A percentile compares a stretch with the other conserved stretches of the same genome.
phyloP scores from a whole-genome alignment of 352 stramenopile genomes.

The Phytophthora melonis region DNA sequence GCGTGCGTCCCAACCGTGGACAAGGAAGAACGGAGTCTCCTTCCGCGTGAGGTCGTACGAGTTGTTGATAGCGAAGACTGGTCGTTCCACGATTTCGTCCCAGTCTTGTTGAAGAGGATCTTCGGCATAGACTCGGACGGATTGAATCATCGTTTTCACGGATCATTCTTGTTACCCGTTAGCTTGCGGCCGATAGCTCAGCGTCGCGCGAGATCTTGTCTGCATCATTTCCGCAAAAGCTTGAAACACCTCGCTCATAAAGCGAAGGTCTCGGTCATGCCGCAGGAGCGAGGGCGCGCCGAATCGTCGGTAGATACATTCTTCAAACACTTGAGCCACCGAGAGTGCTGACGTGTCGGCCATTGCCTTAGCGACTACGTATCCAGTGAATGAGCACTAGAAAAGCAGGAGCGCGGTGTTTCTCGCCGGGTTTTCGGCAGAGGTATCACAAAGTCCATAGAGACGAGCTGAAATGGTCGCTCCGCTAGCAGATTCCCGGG shows the following conservation, averaged over 20 bases:
- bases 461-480: constrained; percentile 4
- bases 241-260: constrained; percentile 24
- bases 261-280: constrained; percentile 21
- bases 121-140: constrained; percentile 7
- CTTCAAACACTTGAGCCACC: constrained; percentile 16
- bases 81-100: too few species aligned
- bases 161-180: constrained; percentile 21
- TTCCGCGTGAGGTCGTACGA: too few species aligned
- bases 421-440: not conserved
- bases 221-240: constrained; percentile 22
- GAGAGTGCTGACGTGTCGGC: constrained; percentile 3
- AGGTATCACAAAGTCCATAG: not conserved
- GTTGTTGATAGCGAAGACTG: too few species aligned
- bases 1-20: not conserved
- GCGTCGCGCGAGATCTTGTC: not conserved
- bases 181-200: constrained; percentile 21
- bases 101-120: too few species aligned
- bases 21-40: too few species aligned
- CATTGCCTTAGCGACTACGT: constrained; percentile 25
- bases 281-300: constrained; percentile 14
- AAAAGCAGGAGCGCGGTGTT: constrained; percentile 21
- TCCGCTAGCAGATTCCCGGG: constrained; percentile 7
- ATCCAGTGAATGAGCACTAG: constrained; percentile 14
- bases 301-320: constrained; percentile 16
- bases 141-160: constrained; percentile 16